Evolutionary conservation across 2,329 filamentous ascomycete species (phyloP), one percentile per base, ranked within the genome.

Genomic region (Ascochyta koolunga): DNA sequence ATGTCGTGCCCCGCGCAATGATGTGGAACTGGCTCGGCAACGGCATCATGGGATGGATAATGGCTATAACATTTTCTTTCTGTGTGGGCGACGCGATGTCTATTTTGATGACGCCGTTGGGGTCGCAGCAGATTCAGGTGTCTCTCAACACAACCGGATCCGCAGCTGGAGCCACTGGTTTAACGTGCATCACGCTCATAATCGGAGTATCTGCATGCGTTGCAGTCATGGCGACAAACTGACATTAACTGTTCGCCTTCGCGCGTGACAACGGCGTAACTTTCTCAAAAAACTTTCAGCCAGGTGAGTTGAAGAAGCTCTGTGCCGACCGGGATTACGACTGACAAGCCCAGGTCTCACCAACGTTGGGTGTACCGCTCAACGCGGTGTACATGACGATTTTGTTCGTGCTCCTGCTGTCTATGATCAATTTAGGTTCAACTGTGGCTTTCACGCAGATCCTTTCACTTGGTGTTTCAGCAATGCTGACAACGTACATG

Each of bases 11-110:
- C 2, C 61, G 66, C 6, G 73, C 71, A 15, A 77, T 78, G 72
- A 65, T 77, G 21, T 65, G 64, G 21, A 75, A 72, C 0, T 59
- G 71, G 40, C 35, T 73, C 11, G 56, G 73, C 5, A 78, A 77
- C 44, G 73, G 73, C 5, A 24, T 66, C 4, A 61, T 75, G 37
- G 75, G 73, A 19, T 65, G 73, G 19, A 54, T 72, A 47, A 73
- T 75, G 65, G 43, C 55, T 25, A 53, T 62, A 6, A 66, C 61
- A 0, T 62, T 67, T 25, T 56, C 39, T 37, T 60, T 56, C 25
- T 54, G 56, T 21, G 44, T 63, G 0, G 55, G 56, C 15, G 53
- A 61, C 19, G 53, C 51, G 1, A 48, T 50, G 35, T 53, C 45
- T 1, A 35, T 64, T 11, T 46, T 67, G 15, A 35, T 36, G 9